Evolutionary conservation across 768 basidiomycete species (phyloP).

Genomic region (Amanita jacksonii): DNA sequence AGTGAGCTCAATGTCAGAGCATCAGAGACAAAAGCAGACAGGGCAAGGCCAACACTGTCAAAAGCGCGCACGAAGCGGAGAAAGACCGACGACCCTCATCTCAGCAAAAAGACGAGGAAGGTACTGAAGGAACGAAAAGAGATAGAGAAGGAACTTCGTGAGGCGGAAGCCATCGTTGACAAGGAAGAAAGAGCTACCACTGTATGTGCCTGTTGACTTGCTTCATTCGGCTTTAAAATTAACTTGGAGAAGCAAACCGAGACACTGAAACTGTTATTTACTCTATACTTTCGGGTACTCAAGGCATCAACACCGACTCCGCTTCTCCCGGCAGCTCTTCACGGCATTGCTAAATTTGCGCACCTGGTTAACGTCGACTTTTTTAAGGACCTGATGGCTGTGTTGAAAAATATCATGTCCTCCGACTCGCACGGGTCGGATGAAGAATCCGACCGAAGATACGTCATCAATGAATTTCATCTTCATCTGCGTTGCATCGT

Average conservation of each 20-base stretch:
- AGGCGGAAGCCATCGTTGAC: slow-evolving; percentile 91
- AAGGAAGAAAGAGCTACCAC: slow-evolving; percentile 77
- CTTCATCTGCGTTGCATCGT: slow-evolving; percentile 77
- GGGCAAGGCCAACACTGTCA: slow-evolving; percentile 26
- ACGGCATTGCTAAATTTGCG: slow-evolving; percentile 88
- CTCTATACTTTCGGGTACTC: slow-evolving; percentile 91
- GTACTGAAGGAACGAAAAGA: slow-evolving; percentile 79
- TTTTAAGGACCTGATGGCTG: slow-evolving; percentile 89
- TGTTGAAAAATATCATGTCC: slow-evolving; percentile 68
- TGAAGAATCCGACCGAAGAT: slow-evolving; percentile 23
- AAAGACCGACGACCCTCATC: slow-evolving; percentile 53
- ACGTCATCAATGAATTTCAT: slow-evolving; percentile 32
- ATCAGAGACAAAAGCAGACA: slow-evolving; percentile 60
- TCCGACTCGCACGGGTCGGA: slow-evolving; percentile 35
- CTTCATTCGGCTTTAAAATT: slow-evolving; percentile 7
- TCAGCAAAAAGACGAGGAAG: slow-evolving; percentile 91
- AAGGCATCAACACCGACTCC: slow-evolving; percentile 75
- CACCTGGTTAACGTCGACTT: slow-evolving; percentile 98
- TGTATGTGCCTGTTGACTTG: slow-evolving; percentile 36
- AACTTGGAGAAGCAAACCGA: slow-evolving; percentile 75
- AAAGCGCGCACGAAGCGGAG: slow-evolving; percentile 45
- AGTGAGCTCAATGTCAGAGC: slow-evolving; percentile 77
- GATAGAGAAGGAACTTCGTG: slow-evolving; percentile 85
- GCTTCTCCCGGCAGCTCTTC: slow-evolving; percentile 78
- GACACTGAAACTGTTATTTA: slow-evolving; percentile 94